Evolutionary conservation across 306 rosid species (phyloP), one percentile per base, ranked within the genome.

Genomic region (Glycyrrhiza uralensis): DNA sequence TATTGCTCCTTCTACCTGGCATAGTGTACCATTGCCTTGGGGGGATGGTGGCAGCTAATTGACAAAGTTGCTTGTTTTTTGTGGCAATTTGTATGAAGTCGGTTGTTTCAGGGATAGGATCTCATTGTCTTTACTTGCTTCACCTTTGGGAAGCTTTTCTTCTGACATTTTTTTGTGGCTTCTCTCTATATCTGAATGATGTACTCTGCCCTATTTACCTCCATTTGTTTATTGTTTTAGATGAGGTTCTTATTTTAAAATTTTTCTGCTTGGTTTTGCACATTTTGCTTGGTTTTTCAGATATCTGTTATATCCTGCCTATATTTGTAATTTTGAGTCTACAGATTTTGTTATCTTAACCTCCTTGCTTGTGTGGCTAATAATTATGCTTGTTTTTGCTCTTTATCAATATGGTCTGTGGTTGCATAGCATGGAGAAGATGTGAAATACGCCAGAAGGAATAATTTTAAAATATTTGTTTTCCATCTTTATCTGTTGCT

Each of bases 401-500:
- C 12, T 35, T 54, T 51, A 29, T 64, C 56, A 20, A 36, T 22
- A 45, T 56, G 33, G 19, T 39, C 51, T 33, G 18, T 41, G 13
- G n/a, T 59, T 67, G 30, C 28, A 13, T 65, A 30, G 64, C 24
- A 22, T 57, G 36, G 19, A 6, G 23, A 12, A 15, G 39, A 41
- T 81, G 52, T 76, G 55, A 57, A 41, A 67, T 29, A 64, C 54
- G 45, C 69, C 38, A 26, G 47, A 41, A 15, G 39, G 71, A 42
- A 45, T 49, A 76, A 68, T 57, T 64, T 74, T 50, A 47, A 7
- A 59, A 11, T 66, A 57, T 68, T 64, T 71, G n/a, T 52, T 17
- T 59, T 68, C 52, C 22, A 8, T 79, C 14, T 76, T 68, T 52
- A 4, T 72, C 39, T 56, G 61, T 51, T 51, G 50, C 23, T 81